Base-by-base conservation (phyloP, 768 basidiomycete genomes). In the Hericium alpestre region DNA sequence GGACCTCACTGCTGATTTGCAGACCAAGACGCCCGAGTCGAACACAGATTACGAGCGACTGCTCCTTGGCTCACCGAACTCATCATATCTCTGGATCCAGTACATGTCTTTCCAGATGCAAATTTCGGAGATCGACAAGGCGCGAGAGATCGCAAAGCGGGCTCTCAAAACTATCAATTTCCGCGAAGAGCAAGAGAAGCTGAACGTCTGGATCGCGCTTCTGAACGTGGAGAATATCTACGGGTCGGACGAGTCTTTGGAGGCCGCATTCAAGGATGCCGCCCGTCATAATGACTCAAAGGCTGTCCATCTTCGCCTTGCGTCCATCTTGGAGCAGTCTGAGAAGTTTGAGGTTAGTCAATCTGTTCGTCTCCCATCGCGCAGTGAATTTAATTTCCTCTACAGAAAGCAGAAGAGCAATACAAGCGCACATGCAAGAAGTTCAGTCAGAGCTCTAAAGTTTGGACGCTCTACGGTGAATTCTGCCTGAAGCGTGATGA, bases 91-190 rank as follows among this genome's bases (percentile, higher is more conserved):
- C 38, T 99, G 96, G 96, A 86, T 99, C 58, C 94, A 97, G 69
- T 99, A 93, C 70, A 98, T 99, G 93, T 95, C 96, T 9, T 95
- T 97, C 81, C 92, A 94, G 65, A 76, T 98, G 11, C 93, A 93
- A 63, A 80, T 99, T n/a, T 91, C 94, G 32, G 95, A 99, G 71
- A 75, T 96, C 56, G 94, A 93, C 65, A 96, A 94, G 70, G 96
- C 95, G 13, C 81, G 93, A 47, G 85, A 88, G 67, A 84, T 93
- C 53, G 94, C 84, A 50, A 79, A 82, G 54, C 83, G 90, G 22
- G 95, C 93, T 4, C 75, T 97, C 48, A 76, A 81, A 59, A 86
- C 86, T 11, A 98, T 99, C 72, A 87, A 79, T 66, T 97, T 95
- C 76, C 82, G 95, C 46, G 96, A 99, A 71, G 96, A 99, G 70